Evolutionary conservation across 257 asterid species (phyloP), one percentile per base, ranked within the genome.

Genomic region (Plantago major): DNA sequence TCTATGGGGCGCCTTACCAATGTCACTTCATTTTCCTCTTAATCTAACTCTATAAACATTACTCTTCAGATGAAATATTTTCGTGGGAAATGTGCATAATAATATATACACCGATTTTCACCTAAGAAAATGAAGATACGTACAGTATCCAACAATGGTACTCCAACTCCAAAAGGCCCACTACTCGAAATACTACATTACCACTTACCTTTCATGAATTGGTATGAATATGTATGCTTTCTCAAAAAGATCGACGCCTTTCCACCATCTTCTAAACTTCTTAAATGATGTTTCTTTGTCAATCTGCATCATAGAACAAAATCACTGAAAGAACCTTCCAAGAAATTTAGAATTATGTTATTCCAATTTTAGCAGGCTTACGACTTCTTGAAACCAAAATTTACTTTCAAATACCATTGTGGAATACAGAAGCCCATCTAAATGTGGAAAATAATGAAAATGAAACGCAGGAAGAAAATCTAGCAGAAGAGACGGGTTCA

Each of bases 181-280:
- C 38, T 55, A 49, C 60, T 51, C 48, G 56, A 52, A 47, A 43
- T 55, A 55, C 33, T 50, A 84, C 95, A 81, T 82, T 55, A 55
- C 33, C 46, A 84, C 95, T 83, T 82, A 89, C 99, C 66, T 71
- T 72, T 93, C 94, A 75, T 89, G 82, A 68, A 93, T 85, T 52
- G 99, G 99, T 49, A 93, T 73, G 72, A 93, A 76, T 73, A 93
- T 82, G 67, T 85, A 93, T n/a, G 95, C 81, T 69, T 89, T 87
- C 83, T 89, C 92, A 79, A 87, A 93, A 83, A 93, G 60, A 70
- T 83, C 84, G 66, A 93, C 88, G 28, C 91, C 94, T 79, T 85
- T 93, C 99, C 99, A 93, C 99, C 99, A 93, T 76, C 99, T 80
- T 72, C 99, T 81, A 65, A 93, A 78, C 87, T 89, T 93, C 71